phyloP scores from a whole-genome alignment of 139 green algal genomes.

The Limnomonas spitsbergensis region DNA sequence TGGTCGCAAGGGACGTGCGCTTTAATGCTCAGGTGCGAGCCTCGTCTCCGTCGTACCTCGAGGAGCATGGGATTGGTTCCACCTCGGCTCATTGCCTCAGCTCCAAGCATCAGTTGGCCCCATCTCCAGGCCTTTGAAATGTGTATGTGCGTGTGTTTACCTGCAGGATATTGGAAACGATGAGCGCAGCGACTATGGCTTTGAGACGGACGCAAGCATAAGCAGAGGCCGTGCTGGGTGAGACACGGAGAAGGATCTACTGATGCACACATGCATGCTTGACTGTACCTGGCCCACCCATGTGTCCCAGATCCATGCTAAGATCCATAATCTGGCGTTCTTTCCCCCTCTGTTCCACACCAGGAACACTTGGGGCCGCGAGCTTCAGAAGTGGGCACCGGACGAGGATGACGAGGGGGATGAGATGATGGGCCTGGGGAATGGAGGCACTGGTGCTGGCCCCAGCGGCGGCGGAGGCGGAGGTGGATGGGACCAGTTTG shows the following conservation, averaged over 20 bases:
- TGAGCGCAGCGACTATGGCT: slow-evolving; percentile 45
- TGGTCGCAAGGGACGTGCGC: slow-evolving; percentile 66
- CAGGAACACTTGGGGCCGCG: slow-evolving; percentile 37
- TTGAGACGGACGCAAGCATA: slow-evolving; percentile 80
- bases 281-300: too few relatives aligned
- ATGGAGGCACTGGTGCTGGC: slow-evolving; percentile 1
- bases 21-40: slow-evolving; percentile 51
- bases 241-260: slow-evolving; percentile 13
- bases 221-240: slow-evolving; percentile 56
- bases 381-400: slow-evolving; percentile 75
- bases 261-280: background rate
- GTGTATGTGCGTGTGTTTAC: too few relatives aligned
- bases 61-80: too few relatives aligned
- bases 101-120: too few relatives aligned
- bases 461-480: background rate
- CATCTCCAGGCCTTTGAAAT: too few relatives aligned
- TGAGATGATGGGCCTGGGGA: background rate
- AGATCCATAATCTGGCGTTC: too few relatives aligned
- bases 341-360: too few relatives aligned
- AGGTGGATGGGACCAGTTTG: slow-evolving; percentile 88
- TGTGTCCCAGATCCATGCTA: too few relatives aligned
- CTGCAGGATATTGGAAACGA: slow-evolving; percentile 20
- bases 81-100: too few relatives aligned
- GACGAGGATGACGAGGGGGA: slow-evolving; percentile 44
- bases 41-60: too few relatives aligned